Base-by-base conservation (phyloP, 331 rosid species). In the Acacia concinna region DNA sequence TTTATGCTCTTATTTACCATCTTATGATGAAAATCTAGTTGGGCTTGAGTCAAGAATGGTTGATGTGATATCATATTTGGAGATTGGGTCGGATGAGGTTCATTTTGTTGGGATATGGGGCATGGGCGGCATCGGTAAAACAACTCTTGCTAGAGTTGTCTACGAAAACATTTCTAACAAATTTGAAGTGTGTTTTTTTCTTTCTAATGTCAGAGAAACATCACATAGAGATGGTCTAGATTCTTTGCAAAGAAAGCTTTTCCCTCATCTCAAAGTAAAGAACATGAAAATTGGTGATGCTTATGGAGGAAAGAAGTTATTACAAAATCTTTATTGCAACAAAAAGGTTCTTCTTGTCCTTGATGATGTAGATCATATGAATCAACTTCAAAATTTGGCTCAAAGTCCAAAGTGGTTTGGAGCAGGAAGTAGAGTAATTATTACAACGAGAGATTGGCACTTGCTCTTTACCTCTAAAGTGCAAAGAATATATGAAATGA, bases 321-420 rank as follows among this genome's bases (percentile, higher is more conserved):
- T 78, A 8, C 38, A 2, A 31, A 34, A 57, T 0, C 35, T 9
- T 14, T 27, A 44, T 3, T 4, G 62, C 11, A 47, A 17, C 6
- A 20, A 51, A 38, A 78, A 68, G 54, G 44, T 67, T 37, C 74
- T 83, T 9, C 2, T 83, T 35, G 62, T 83, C 77, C 76, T 83
- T 32, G 86, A 83, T 37, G 78, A 83, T 30, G 52, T 83, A 1
- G 63, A 52, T 30, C 4, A 47, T 6, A 6, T 11, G 21, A 54
- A 3, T 3, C 78, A 73, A 73, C 0, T 73, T 0, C 4, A 73
- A 8, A 34, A 54, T 34, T 54, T 73, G 13, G 75, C 41, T 28
- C 10, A 44, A 17, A 46, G 37, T 9, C 12, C 32, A 4, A 3
- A 46, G 0, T 46, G 77, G 67, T 73, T 73, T 23, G 77, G 77